phyloP scores from a whole-genome alignment of 768 basidiomycete genomes.

The Favolaschia claudopus region DNA sequence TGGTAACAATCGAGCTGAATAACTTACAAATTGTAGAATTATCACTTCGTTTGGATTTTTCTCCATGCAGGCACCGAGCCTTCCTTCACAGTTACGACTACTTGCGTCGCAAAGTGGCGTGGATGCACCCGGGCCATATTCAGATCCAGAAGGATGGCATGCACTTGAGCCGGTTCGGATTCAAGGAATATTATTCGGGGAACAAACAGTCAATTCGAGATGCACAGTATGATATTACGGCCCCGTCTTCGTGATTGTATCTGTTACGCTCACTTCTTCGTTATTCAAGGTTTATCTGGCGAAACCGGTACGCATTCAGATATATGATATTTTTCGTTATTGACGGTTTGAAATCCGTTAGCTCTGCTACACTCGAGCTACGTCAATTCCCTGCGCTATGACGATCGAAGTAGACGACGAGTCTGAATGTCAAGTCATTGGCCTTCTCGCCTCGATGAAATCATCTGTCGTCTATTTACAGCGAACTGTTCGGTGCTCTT shows the following conservation, averaged over 20 bases:
- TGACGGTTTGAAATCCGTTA: not conserved
- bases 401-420: conserved; percentile 17
- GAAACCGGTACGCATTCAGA: conserved; percentile 19
- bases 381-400: conserved; percentile 20
- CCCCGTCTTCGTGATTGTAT: not conserved
- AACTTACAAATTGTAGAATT: not conserved
- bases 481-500: conserved; percentile 9
- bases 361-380: conserved; percentile 20
- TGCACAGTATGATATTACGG: conserved; percentile 1
- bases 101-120: conserved; percentile 9
- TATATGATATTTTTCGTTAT: not conserved
- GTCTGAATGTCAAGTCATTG: conserved; percentile 17
- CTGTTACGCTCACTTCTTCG: too few species aligned
- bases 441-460: conserved; percentile 15
- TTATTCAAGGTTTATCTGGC: conserved; percentile 24
- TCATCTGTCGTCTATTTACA: conserved; percentile 14
- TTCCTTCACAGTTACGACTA: conserved; percentile 5
- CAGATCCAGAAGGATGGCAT: conserved; percentile 20
- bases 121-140: conserved; percentile 2
- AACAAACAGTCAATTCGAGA: conserved; percentile 15
- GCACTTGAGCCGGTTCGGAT: conserved; percentile 10
- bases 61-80: conserved; percentile 11
- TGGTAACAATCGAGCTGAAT: not conserved
- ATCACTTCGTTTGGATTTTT: conserved; percentile 9
- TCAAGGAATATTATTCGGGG: conserved; percentile 7